Percentiles rank a stretch among this genome's conserved stretches.
phyloP scores from a whole-genome alignment of 805 yeast genomes.

The Tetrapisispora arboricola region DNA sequence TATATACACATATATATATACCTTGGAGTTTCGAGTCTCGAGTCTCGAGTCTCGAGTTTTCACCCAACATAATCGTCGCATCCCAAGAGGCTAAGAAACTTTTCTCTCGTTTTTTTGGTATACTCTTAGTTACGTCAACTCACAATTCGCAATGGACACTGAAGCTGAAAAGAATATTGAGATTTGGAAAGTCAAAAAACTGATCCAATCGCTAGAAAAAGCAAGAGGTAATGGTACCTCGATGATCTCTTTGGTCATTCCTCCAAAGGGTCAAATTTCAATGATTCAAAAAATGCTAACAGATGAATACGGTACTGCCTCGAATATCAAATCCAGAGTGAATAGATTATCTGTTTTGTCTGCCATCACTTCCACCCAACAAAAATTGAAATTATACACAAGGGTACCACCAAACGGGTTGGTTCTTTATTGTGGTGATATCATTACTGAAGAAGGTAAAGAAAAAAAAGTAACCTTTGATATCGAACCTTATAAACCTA shows the following conservation, averaged over 20 bases:
- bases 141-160: conserved; percentile 26
- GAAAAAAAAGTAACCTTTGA: conserved; percentile 94
- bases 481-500: conserved; percentile 98
- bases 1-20: too few species aligned
- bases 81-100: too few species aligned
- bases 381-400: conserved; percentile 81
- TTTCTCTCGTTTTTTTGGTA: too few species aligned
- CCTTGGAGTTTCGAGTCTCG: too few species aligned
- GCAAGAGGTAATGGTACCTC: conserved; percentile 99
- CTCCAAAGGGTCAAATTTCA: conserved; percentile 91
- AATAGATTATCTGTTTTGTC: conserved; percentile 90
- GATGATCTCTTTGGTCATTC: conserved; percentile 92
- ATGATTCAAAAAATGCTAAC: conserved; percentile 83
- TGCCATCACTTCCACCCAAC: conserved; percentile 97
- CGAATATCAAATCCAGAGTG: conserved; percentile 95
- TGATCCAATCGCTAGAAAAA: conserved; percentile 73
- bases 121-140: too few species aligned
- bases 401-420: conserved; percentile 90
- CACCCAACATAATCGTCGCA: too few species aligned
- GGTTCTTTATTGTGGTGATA: conserved; percentile 97
- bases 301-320: conserved; percentile 98
- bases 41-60: too few species aligned
- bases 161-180: conserved; percentile 95
- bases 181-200: conserved; percentile 97
- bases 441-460: conserved; percentile 92